Evolutionary conservation across 2,329 filamentous ascomycete species (phyloP), one percentile per base, ranked within the genome.

Genomic region (Pestalotiopsis sp.): DNA sequence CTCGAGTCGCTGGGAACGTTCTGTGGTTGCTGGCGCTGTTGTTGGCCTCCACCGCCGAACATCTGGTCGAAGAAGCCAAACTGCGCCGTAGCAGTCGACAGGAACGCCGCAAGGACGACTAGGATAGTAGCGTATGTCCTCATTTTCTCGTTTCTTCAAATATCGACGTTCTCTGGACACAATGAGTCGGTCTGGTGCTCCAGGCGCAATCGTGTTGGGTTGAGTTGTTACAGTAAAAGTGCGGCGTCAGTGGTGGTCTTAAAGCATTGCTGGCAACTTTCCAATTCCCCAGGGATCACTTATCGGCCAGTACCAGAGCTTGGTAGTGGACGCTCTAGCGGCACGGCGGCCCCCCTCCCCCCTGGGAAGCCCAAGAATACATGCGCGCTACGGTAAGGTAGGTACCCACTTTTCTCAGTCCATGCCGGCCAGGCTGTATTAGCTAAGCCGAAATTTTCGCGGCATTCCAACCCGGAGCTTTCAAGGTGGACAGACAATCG

Each of bases 1-100:
- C 85, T 83, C 14, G 93, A 92, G 81, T 98, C 95, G 76, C 93
- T 97, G 2, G 93, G 88, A 36, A 92, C 93, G 79, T 98, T 96
- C 76, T 94, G 91, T 31, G 89, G 87, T 61, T 83, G 79, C 62
- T 87, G 81, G 72, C 89, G 87, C 68, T 88, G 84, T 13, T 85
- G 82, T 20, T 77, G 64, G 3, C 73, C 69, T 12, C 79, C 77
- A 61, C 78, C 89, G 74, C 90, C 87, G 80, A 99, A 98, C 94
- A 98, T 97, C 76, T 98, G 94, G 80, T 98, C 95, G 83, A 98
- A 99, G 88, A 99, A 97, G 78, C 94, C 92, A 81, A 98, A 98
- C 82, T 98, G 95, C 12, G 94, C 94, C 68, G 87, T 84, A 4
- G 86, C 90, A 17, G 83, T 75, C 39, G 89, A 81, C 71, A 88